Base-by-base conservation (phyloP, 2,329 filamentous ascomycete species). In the Kalmusia sp. region DNA sequence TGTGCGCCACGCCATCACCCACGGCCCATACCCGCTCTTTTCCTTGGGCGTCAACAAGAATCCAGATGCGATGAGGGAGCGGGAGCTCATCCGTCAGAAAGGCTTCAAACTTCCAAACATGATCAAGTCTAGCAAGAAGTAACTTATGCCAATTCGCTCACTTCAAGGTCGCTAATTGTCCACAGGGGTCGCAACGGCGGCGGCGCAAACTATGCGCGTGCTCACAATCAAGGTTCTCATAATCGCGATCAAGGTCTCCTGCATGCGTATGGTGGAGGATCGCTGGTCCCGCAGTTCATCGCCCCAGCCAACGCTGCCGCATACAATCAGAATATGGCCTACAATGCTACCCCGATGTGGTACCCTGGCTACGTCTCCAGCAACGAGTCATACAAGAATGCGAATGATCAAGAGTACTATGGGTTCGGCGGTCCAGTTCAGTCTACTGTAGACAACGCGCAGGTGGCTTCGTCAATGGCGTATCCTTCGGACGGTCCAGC, bases 1-100 rank as follows among this genome's bases (percentile, higher is more conserved):
- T 21, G 49, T 52, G 2, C 49, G 49, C 33, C 41, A 47, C 19
- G 41, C 49, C 24, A 37, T 52, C n/a, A 47, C 41, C 15, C 41
- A 47, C 14, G 49, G 49, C 17, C 34, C 49, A 11, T 52, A 52
- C 24, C 41, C 27, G 3, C 41, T 52, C 17, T n/a, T 34, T 12
- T 33, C 33, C 2, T 27, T 52, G 25, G 49, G 41, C n/a, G 12
- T 34, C 14, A 19, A 15, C n/a, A 27, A 22, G n/a, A 47, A 47
- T 33, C 34, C 30, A 5, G 25, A 33, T 4, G 49, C 41, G 12
- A 17, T 34, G 12, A 41, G 28, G 2, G 30, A 40, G 43, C 41
- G 49, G 4, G 41, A 52, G 34, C n/a, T 40, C 17, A 17, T 52
- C 19, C 37, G 37, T 5, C 41, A 40, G 33, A 40, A 30, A 19